A percentile compares a stretch with the other conserved stretches of the same genome.
Conservation (phyloP, 345 rosid genomes). For the Brassica juncea region DNA sequence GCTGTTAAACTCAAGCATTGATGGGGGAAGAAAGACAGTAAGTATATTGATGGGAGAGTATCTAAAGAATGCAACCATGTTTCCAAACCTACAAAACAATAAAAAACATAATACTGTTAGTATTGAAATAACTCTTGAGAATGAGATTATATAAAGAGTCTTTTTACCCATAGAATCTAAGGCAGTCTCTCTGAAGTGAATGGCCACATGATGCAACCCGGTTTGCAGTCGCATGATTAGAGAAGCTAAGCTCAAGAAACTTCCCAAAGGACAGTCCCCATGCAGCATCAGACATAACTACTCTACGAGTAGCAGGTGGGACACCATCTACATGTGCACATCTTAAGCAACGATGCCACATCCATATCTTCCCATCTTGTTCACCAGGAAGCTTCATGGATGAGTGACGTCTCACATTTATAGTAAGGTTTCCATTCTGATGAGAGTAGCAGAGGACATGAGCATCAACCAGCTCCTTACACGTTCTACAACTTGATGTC, state of each 20-base stretch:
- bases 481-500: conserved; percentile 65
- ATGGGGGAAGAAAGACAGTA: conserved; percentile 76
- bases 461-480: conserved; percentile 82
- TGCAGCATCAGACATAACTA: conserved; percentile 98
- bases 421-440: conserved; percentile 96
- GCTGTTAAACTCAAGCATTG: conserved; percentile 67
- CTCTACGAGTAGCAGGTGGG: conserved; percentile 94
- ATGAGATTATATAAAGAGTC: neutral
- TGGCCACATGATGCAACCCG: conserved; percentile 99
- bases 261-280: conserved; percentile 99
- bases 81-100: conserved; percentile 66
- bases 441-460: conserved; percentile 92
- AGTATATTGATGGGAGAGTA: conserved; percentile 92
- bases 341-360: conserved; percentile 99
- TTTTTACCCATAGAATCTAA: conserved; percentile 87
- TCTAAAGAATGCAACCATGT: conserved; percentile 95
- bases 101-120: neutral
- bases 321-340: conserved; percentile 84
- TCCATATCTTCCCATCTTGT: conserved; percentile 96
- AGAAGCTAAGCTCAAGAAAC: conserved; percentile 95
- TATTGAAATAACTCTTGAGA: neutral
- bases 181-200: conserved; percentile 96
- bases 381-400: conserved; percentile 82
- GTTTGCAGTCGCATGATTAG: conserved; percentile 95
- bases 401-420: conserved; percentile 70